phyloP scores from a whole-genome alignment of 441 rosid species.

The Populus hybrid region DNA sequence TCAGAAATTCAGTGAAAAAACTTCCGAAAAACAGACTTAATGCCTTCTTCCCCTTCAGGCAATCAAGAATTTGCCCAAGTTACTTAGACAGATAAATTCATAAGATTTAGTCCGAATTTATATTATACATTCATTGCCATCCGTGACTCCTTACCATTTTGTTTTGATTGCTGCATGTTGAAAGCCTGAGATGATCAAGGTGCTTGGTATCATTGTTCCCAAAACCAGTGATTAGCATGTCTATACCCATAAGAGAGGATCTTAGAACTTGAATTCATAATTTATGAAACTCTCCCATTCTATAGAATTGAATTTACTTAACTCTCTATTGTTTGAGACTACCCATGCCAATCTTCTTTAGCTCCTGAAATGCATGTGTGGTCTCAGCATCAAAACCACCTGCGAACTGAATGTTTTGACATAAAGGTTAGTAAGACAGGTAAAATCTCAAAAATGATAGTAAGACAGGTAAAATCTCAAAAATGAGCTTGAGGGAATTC shows the following conservation, averaged over 20 bases:
- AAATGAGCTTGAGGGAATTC: no score
- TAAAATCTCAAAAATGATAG: no score
- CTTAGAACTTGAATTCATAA: background rate
- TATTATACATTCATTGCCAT: background rate
- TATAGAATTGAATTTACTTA: background rate
- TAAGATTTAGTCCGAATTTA: no score
- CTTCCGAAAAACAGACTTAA: no score
- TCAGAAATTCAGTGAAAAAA: no score
- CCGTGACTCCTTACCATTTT: background rate
- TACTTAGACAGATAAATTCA: no score
- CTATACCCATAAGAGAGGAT: background rate
- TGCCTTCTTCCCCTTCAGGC: no score
- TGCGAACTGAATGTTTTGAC: constrained; percentile 50
- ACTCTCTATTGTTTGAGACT: constrained; percentile 22
- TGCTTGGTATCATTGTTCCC: background rate
- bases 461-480: background rate
- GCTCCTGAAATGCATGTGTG: constrained; percentile 67
- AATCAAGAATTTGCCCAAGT: no score
- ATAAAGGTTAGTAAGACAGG: background rate
- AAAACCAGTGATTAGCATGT: background rate
- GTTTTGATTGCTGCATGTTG: background rate
- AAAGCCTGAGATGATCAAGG: background rate
- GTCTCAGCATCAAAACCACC: constrained; percentile 89
- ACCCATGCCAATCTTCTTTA: constrained; percentile 46
- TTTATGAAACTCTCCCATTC: background rate